These are phyloP conservation scores for Crithidia mellificae DNA, from an alignment of 208 protist species.

Conservation along the genomic window DNA sequence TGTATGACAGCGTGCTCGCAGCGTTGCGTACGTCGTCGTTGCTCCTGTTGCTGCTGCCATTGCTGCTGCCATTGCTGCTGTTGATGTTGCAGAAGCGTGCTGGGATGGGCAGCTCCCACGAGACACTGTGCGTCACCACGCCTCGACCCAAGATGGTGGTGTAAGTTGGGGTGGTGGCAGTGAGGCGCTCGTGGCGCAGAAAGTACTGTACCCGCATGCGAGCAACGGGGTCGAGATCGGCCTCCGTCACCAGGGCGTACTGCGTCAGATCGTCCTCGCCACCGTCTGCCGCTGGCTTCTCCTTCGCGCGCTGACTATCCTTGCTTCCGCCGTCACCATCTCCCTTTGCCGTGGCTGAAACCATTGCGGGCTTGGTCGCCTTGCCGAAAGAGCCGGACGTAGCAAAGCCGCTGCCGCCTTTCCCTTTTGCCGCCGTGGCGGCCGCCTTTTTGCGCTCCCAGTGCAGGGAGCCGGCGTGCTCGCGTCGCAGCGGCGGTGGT, in stretches of 20 bases:
- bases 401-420: background rate
- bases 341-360: no score
- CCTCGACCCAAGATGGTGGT: slow-evolving; percentile 21
- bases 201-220: slow-evolving; percentile 84
- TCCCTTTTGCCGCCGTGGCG: background rate
- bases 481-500: slow-evolving; percentile 77
- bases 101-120: slow-evolving; percentile 50
- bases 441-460: slow-evolving; percentile 51
- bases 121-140: slow-evolving; percentile 51
- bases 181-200: slow-evolving; percentile 51
- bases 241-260: slow-evolving; percentile 47
- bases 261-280: background rate
- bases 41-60: background rate
- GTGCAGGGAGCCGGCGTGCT: slow-evolving; percentile 61
- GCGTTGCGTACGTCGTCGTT: background rate
- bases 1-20: slow-evolving; percentile 9
- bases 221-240: slow-evolving; percentile 63
- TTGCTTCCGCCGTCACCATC: background rate
- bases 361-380: background rate
- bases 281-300: no score
- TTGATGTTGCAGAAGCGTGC: slow-evolving; percentile 12
- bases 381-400: no score
- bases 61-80: background rate
- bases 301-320: background rate
- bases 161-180: slow-evolving; percentile 9